Evolutionary conservation across 2,329 filamentous ascomycete species (phyloP), one percentile per base, ranked within the genome.

Genomic region (Ophiostoma montium): DNA sequence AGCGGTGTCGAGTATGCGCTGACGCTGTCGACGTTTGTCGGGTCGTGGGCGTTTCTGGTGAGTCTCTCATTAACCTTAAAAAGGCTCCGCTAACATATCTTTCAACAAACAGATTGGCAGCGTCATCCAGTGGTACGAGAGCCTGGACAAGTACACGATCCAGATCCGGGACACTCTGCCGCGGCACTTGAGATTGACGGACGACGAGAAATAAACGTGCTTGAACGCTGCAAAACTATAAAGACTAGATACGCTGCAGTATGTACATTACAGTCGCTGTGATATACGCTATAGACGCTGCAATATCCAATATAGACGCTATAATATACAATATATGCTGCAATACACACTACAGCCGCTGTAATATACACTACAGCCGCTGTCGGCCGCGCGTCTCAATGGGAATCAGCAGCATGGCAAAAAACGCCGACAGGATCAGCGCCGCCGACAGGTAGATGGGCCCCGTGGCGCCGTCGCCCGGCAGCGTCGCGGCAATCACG

Each of bases 381-480:
- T 79, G 75, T 53, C 72, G 68, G 8, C 77, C 76, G 51, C 75
- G 66, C 21, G 76, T 81, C 66, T 82, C 78, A 51, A 82, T 79
- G 1, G 77, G 77, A 51, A 82, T 75, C 54, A 76, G 57, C 38
- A 74, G 70, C 64, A 80, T 78, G 19, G 67, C 75, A 21, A 76
- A 65, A 60, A 80, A 80, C 0, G 78, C 75, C 3, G 70, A 67
- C 41, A 81, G 57, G 46, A 81, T 79, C 52, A 81, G 61, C 10
- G 64, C 65, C 0, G 70, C 76, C 31, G 74, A 73, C 52, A 80
- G 63, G 55, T 75, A 79, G 16, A 81, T 72, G 3, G 76, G 78
- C 32, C 68, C 65, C 39, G 70, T 75, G 13, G 74, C 70, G 9
- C 76, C 75, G 52, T 78, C 72, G 1, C 75, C 75, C 0, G 75